Evolutionary conservation across 78 protist genomes (phyloP), one percentile per base, ranked within the genome.

Genomic region (Emiliania huxleyi): DNA sequence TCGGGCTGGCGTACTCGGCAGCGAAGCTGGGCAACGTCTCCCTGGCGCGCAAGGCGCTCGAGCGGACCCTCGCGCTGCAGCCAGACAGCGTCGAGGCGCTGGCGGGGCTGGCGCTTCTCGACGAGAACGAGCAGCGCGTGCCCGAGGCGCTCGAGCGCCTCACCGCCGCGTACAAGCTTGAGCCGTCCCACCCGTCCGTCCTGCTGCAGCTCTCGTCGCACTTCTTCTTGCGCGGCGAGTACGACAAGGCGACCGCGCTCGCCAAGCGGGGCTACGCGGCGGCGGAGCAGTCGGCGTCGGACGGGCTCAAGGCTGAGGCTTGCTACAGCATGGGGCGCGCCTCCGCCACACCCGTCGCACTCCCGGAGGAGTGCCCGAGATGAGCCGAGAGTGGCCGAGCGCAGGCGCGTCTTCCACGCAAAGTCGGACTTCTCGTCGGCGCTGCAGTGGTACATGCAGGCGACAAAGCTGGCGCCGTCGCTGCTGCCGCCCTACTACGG

Each of bases 11-110:
- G 45, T 71, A 71, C 21, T 37, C n/a, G 19, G 15, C 3, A 35
- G 42, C 35, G 2, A 71, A 71, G 81, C 42, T 71, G 2, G 81
- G 81, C 43, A 35, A 71, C 40, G 25, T 18, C 18, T 22, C 18
- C 43, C 35, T 71, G 45, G 81, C 81, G 81, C 81, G 42, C 35
- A 71, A 71, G 81, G 81, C 81, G 81, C 52, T 71, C 81, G 43
- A 35, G 43, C 81, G 81, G 23, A 37, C 42, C 19, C 81, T 71
- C 23, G 43, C 5, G 45, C 81, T 71, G 37, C 44, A 71, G 23
- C 18, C 5, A 8, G 81, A 71, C 18, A 33, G 45, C 37, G 81
- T 71, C 42, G 81, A 71, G 81, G 81, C 81, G 42, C 2, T 71
- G 81, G 37, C 21, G 43, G 81, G 81, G 81, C 81, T 71, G 19